phyloP scores from a whole-genome alignment of 208 protist species.

The Crithidia acanthocephali region DNA sequence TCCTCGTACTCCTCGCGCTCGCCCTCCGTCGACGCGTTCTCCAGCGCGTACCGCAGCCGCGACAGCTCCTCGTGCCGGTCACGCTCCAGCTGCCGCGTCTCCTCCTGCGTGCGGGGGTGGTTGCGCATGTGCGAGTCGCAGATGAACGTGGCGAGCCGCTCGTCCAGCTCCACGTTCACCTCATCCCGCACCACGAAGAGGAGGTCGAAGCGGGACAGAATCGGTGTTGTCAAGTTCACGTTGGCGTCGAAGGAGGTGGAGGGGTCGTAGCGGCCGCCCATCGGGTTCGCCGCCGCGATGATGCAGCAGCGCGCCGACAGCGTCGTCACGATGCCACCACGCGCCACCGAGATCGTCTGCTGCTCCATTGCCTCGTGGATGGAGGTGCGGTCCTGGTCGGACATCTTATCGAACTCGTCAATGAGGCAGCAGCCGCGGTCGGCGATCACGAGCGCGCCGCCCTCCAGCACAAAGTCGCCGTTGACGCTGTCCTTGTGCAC shows the following conservation, averaged over 20 bases:
- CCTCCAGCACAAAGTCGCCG: constrained; percentile 99
- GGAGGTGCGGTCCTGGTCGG: constrained; percentile 96
- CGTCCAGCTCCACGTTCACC: constrained; percentile 96
- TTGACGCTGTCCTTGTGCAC: constrained; percentile 98
- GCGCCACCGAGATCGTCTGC: constrained; percentile 99
- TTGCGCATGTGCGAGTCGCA: constrained; percentile 95
- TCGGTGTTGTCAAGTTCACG: constrained; percentile 99
- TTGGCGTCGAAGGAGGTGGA: constrained; percentile 96
- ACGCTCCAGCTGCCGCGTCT: constrained; percentile 53
- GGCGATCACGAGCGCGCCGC: constrained; percentile 99
- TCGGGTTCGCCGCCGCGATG: constrained; percentile 99
- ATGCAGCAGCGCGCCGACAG: constrained; percentile 97
- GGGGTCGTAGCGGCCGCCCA: constrained; percentile 97
- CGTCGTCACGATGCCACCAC: constrained; percentile 99
- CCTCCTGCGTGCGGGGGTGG: constrained; percentile 84
- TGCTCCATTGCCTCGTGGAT: constrained; percentile 99
- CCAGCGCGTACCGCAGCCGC: constrained; percentile 64
- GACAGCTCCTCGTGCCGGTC: constrained; percentile 63
- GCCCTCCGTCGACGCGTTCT: constrained; percentile 67
- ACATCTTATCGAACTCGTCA: constrained; percentile 99
- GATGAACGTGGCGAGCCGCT: constrained; percentile 96
- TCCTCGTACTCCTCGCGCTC: constrained; percentile 66
- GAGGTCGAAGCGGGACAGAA: constrained; percentile 99
- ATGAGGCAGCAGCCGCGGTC: constrained; percentile 99
- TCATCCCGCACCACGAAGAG: constrained; percentile 96